phyloP scores from a whole-genome alignment of 2,329 filamentous ascomycete genomes.

The Trichoderma brevicompactum region DNA sequence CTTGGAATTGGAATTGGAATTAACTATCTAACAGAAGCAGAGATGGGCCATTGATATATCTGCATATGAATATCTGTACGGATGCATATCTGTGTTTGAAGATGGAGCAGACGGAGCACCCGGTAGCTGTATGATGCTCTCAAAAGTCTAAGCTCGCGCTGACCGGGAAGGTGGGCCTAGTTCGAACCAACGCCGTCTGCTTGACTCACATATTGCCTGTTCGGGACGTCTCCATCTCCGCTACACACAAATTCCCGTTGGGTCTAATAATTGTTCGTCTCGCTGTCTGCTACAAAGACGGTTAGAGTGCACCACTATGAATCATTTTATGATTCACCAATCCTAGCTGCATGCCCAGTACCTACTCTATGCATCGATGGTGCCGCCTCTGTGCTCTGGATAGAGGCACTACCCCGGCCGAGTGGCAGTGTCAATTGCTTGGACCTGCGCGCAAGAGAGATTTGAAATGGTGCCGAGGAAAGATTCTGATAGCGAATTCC shows the following conservation, averaged over 20 bases:
- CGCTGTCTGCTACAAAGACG: conserved; percentile 2
- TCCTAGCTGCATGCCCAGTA: background rate
- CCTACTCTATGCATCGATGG: background rate
- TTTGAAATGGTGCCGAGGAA: too few relatives aligned
- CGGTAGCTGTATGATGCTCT: background rate
- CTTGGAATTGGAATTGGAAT: background rate
- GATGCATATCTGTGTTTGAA: background rate
- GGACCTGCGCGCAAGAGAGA: too few relatives aligned
- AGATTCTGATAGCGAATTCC: too few relatives aligned
- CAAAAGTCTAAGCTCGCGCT: background rate
- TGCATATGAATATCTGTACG: background rate
- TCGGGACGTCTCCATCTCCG: background rate
- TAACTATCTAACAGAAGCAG: background rate
- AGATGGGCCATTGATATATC: conserved; percentile 10
- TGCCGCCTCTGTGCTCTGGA: background rate
- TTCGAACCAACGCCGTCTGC: background rate
- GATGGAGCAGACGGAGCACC: background rate
- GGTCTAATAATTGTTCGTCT: background rate
- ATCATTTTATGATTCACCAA: conserved; percentile 19
- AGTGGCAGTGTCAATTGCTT: background rate
- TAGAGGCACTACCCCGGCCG: too few relatives aligned
- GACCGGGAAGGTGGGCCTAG: background rate
- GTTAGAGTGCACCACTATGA: conserved; percentile 7
- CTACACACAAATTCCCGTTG: background rate
- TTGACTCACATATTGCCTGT: conserved; percentile 23